Evolutionary conservation across 1,284 basidiomycete genomes (phyloP).

Genomic region (Moniliophthora roreri): DNA sequence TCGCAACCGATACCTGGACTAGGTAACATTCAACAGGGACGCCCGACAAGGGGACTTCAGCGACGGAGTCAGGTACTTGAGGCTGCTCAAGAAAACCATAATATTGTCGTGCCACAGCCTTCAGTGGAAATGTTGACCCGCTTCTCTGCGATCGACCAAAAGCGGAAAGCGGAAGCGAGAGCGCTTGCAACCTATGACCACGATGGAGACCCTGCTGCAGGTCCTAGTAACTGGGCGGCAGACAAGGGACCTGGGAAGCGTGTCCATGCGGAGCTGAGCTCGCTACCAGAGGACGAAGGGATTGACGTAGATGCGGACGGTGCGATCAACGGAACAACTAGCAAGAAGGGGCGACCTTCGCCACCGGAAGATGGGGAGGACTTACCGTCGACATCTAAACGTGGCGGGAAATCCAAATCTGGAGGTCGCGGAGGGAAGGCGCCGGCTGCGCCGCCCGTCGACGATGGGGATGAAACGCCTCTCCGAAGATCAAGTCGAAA

Average conservation of each 20-base stretch:
- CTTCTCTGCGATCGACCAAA: conserved; percentile 23
- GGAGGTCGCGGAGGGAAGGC: not conserved
- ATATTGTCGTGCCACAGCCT: conserved; percentile 33
- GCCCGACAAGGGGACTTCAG: conserved; percentile 34
- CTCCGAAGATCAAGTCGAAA: not conserved
- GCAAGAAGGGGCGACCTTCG: not conserved
- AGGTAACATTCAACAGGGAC: conserved; percentile 17
- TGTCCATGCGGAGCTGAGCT: conserved; percentile 37
- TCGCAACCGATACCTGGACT: conserved; percentile 8
- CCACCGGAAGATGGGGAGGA: not conserved
- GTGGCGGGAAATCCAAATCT: not conserved
- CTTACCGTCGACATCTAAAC: not conserved
- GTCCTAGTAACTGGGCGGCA: conserved; percentile 17
- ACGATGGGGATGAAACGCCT: not conserved
- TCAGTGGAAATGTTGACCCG: conserved; percentile 43
- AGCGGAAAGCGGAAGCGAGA: conserved; percentile 14
- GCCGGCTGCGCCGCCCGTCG: too few relatives aligned
- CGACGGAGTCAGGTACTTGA: conserved; percentile 49
- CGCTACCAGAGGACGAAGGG: conserved; percentile 34
- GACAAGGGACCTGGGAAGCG: conserved; percentile 38
- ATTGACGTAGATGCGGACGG: conserved; percentile 14
- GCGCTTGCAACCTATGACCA: conserved; percentile 13
- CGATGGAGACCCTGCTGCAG: conserved; percentile 4
- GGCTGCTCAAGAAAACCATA: conserved; percentile 35
- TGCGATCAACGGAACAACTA: not conserved